A percentile compares a stretch with the other conserved stretches of the same genome.
Evolutionary conservation across 257 asterid genomes (phyloP).

Genomic region (Solanum chilense): DNA sequence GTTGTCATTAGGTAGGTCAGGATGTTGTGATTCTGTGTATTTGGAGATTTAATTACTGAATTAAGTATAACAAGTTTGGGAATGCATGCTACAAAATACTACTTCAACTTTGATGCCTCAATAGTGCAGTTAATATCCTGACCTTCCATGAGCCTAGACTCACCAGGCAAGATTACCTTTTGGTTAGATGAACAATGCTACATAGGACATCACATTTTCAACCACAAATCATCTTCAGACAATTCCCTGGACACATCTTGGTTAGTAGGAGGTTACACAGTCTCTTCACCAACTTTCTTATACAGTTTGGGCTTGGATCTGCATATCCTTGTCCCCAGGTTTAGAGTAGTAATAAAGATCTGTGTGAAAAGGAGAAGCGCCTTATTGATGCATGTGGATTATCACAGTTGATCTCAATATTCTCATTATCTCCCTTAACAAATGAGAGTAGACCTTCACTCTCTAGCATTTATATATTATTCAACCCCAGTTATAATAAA

Average conservation of each 20-base stretch:
- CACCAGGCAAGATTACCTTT: not conserved
- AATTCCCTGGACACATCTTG: not conserved
- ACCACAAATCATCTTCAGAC: not conserved
- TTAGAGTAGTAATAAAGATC: not conserved
- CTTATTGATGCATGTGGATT: not conserved
- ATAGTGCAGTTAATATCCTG: not conserved
- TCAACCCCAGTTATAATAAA: not conserved
- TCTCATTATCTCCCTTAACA: not conserved
- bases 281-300: not conserved
- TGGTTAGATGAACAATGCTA: not conserved
- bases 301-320: not conserved
- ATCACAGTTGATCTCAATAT: not conserved
- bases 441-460: not conserved
- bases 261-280: not conserved
- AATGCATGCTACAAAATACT: not conserved
- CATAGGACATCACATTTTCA: not conserved
- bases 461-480: not conserved
- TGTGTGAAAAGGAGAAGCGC: not conserved
- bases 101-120: not conserved
- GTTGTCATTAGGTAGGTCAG: not conserved
- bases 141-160: not conserved
- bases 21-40: not conserved
- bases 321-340: not conserved
- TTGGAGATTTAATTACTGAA: not conserved
- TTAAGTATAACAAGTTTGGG: not conserved